Percentiles rank a stretch among this genome's conserved stretches.
Evolutionary conservation across 129 eudicot genomes (phyloP).

Genomic region (Chrysanthemum lavandulifolium): DNA sequence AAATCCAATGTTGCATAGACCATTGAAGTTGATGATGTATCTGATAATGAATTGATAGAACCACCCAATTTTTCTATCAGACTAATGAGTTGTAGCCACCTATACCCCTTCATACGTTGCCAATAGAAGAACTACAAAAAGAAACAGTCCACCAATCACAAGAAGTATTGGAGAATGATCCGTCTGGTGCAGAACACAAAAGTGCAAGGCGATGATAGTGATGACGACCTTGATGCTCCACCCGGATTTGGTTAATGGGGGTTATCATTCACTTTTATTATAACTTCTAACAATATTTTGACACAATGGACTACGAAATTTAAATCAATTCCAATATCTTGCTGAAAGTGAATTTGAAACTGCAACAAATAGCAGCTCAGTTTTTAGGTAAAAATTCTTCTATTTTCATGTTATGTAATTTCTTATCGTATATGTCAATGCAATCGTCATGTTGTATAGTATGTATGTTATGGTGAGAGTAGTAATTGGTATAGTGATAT

Average conservation of each 20-base stretch:
- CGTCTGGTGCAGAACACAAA: conserved; percentile 19
- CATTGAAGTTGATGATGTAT: conserved; percentile 21
- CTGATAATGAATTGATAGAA: conserved; percentile 47
- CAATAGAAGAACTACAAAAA: conserved; percentile 15
- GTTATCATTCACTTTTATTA: background rate
- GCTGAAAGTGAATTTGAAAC: no score
- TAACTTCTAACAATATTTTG: conserved; percentile 14
- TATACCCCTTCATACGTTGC: conserved; percentile 3
- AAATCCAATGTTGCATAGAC: conserved; percentile 20
- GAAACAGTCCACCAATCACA: conserved; percentile 10
- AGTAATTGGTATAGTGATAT: no score
- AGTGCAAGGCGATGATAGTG: conserved; percentile 41
- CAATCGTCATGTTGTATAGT: no score
- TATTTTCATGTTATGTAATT: no score
- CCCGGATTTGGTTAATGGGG: conserved; percentile 81
- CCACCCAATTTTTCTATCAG: conserved; percentile 46
- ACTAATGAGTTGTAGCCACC: background rate
- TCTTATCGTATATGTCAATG: no score
- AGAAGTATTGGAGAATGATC: conserved; percentile 24
- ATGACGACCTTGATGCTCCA: conserved; percentile 91
- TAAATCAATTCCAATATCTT: no score
- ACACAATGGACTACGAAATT: conserved; percentile 4
- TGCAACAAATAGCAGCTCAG: no score
- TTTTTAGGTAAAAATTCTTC: no score
- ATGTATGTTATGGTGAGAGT: no score